A percentile compares a stretch with the other conserved stretches of the same genome.
These are phyloP conservation scores for Pseudogymnoascus sp. DNA, from an alignment of 2,329 filamentous ascomycete species.

Conservation along the genomic window DNA sequence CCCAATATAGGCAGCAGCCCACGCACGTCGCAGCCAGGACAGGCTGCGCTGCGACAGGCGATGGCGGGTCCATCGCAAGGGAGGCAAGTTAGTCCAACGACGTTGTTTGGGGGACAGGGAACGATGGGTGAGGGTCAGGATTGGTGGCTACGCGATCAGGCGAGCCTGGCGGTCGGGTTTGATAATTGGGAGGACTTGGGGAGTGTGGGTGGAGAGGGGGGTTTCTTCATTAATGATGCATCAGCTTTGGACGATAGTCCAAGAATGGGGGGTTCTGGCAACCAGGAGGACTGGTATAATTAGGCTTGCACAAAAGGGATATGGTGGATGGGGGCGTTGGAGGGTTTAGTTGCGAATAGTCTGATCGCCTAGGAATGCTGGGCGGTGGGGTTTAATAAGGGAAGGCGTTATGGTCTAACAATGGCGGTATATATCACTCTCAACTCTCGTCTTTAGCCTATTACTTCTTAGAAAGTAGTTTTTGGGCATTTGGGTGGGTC, in stretches of 20 bases:
- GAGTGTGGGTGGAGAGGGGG: neutral
- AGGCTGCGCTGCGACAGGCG: neutral
- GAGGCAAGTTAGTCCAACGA: conserved; percentile 37
- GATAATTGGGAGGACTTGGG: conserved; percentile 48
- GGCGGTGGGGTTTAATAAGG: neutral
- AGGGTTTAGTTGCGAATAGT: neutral
- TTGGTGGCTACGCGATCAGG: conserved; percentile 59
- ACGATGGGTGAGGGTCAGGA: conserved; percentile 58
- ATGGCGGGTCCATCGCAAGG: conserved; percentile 1
- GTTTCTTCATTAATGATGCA: neutral
- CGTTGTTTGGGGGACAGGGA: conserved; percentile 54
- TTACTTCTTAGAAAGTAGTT: conserved; percentile 2
- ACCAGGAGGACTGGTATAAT: conserved; percentile 10
- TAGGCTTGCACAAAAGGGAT: neutral
- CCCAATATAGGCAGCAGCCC: neutral
- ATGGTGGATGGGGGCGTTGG: neutral
- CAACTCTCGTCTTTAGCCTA: conserved; percentile 9
- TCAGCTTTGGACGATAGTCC: conserved; percentile 5
- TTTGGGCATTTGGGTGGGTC: neutral
- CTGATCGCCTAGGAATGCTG: neutral
- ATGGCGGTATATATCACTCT: conserved; percentile 10
- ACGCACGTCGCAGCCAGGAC: neutral
- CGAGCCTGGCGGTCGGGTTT: conserved; percentile 52
- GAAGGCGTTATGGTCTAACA: neutral
- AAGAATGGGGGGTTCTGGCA: neutral